Base-by-base conservation (phyloP, 2,329 filamentous ascomycete species). In the Apiospora kogelbergensis region DNA sequence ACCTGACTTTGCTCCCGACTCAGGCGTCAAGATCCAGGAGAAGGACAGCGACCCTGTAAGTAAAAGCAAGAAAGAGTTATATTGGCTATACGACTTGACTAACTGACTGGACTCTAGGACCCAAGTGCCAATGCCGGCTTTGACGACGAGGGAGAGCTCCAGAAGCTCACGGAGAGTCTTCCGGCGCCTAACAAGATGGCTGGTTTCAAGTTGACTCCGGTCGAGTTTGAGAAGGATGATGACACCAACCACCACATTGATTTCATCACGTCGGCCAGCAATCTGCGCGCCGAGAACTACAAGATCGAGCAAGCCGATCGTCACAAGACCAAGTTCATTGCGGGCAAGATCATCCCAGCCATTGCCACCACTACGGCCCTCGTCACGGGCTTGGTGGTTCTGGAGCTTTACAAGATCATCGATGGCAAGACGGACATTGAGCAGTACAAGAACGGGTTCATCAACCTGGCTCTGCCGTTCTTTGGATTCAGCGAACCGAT, bases 281-380 rank as follows among this genome's bases (percentile, higher is more conserved):
- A 99, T 80, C 85, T 99, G 70, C 93, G 97, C 70, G 96, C 96
- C 0, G 92, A 97, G 81, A 99, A 99, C 84, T 99, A 99, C 88
- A 97, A 96, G 81, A 99, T 99, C 74, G 90, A 93, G 77, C 88
- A 90, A 72, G 95, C 96, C 0, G 95, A 99, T 78, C 89, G 94
- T 71, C 96, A 98, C 87, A 97, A 96, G 90, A 99, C 95, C 71
- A 99, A 99, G 85, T 98, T 99, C 82, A 99, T 99, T 79, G 97
- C 96, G 41, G 96, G 96, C 80, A 99, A 99, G 88, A 99, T 99
- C 75, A 99, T 99, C 73, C 96, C 96, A 26, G 96, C 96, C 63
- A 99, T 99, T 80, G 96, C 96, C 60, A 99, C 96, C 3, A 98
- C 96, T 0, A 99, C 96, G 2, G 95, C 96, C 3, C 85, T 99